Base-by-base conservation (phyloP, 192 early-diverging fungal genomes). In the Linnemannia elongata region DNA sequence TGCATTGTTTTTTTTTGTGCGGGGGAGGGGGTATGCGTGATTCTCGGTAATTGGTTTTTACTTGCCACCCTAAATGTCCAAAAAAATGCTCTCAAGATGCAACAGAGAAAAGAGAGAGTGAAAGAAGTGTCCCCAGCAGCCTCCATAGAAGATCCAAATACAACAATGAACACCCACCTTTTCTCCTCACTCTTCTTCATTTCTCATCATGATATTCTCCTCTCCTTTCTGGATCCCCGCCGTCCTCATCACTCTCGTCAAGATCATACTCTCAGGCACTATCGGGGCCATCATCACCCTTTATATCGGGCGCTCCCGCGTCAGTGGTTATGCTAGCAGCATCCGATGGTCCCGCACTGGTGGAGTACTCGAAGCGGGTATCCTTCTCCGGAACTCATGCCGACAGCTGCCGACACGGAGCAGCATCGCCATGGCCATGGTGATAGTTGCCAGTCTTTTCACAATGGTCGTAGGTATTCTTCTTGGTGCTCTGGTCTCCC, bases 321-420 rank as follows among this genome's bases (percentile, higher is more conserved):
- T 22, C 30, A 52, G 39, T 15, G 4, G 10, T 12, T 77, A 77
- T 44, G 55, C 75, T 55, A 77, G 27, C 27, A 77, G 75, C 27
- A 77, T 77, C 38, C 75, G 75, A 15, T 77, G 75, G 75, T 77
- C 75, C 44, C 60, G 75, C 63, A 77, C 20, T 33, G 75, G 75
- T 9, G 75, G 75, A 27, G 1, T 77, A 9, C 38, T 45, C 17
- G 75, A 77, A 27, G 42, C 60, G 57, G 30, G 38, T 60, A 24
- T 2, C 41, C 75, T 77, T 47, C 54, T 63, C 55, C 18, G 42
- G 60, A 47, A 49, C 75, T 68, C 75, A 41, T 30, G 17, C 13
- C 39, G 27, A 69, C 5, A 24, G 3, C 4, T 77, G 24, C 60
- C 75, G 6, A 68, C 6, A 18, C 3, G 38, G 60, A 77, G 75